Evolutionary conservation across 2,329 filamentous ascomycete species (phyloP).

Genomic region (Raffaelea arxii): DNA sequence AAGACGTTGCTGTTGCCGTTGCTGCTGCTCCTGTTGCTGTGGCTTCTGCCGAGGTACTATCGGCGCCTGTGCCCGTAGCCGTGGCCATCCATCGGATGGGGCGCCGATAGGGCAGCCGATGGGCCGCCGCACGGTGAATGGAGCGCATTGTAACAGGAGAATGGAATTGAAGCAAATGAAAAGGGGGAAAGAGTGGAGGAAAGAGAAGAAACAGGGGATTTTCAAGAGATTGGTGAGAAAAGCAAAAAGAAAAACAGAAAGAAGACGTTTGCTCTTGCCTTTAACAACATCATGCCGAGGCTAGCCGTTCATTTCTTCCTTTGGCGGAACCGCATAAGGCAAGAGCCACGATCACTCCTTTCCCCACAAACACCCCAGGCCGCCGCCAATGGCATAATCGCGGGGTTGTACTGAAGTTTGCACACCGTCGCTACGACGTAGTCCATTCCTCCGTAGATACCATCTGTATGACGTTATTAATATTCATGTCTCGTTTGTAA

Average conservation of each 20-base stretch:
- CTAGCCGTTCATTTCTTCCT: constrained; percentile 8
- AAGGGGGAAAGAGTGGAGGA: no score
- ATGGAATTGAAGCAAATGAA: no score
- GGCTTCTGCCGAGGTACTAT: constrained; percentile 2
- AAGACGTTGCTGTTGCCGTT: constrained; percentile 22
- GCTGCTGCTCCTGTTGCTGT: constrained; percentile 13
- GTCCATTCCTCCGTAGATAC: no score
- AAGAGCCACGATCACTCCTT: background rate
- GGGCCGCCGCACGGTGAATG: constrained; percentile 37
- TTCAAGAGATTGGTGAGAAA: background rate
- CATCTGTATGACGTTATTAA: no score
- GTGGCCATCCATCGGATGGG: constrained; percentile 7
- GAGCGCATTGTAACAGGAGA: constrained; percentile 37
- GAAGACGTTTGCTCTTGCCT: constrained; percentile 1
- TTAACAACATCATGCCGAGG: constrained; percentile 9
- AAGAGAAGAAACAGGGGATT: background rate
- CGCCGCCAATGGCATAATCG: no score
- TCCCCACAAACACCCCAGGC: background rate
- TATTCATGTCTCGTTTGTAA: no score
- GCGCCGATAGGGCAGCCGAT: constrained; percentile 28
- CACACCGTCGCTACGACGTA: no score
- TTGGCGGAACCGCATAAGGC: background rate
- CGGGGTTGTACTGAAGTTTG: no score
- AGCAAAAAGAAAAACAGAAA: background rate
- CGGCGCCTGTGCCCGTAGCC: constrained; percentile 2